Percentiles rank a stretch among this genome's conserved stretches.
These are phyloP conservation scores for Annulohypoxylon bovei DNA, from an alignment of 495 filamentous ascomycete genomes.

Conservation along the genomic window DNA sequence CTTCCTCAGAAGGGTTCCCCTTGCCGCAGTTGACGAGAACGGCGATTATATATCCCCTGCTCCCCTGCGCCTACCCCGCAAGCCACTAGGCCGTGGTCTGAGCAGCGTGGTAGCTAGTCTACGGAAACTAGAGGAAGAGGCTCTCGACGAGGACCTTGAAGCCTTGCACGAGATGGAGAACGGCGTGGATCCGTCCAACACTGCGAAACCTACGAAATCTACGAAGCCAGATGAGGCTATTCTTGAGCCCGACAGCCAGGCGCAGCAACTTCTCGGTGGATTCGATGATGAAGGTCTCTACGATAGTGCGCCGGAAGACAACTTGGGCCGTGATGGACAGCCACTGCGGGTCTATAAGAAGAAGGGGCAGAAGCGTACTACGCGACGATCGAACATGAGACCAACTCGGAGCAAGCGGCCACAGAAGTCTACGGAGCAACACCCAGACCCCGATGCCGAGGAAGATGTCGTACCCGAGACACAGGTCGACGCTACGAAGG, in stretches of 20 bases:
- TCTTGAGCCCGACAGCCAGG: slow-evolving; percentile 72
- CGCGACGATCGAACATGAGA: slow-evolving; percentile 77
- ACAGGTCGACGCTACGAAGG: slow-evolving; percentile 48
- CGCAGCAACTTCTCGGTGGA: slow-evolving; percentile 63
- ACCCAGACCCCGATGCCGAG: slow-evolving; percentile 22
- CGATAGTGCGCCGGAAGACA: slow-evolving; percentile 59
- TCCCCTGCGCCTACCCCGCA: slow-evolving; percentile 67
- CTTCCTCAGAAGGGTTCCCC: slow-evolving; percentile 71
- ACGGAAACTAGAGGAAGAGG: slow-evolving; percentile 81
- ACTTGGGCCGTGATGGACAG: slow-evolving; percentile 55
- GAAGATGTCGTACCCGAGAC: slow-evolving; percentile 56
- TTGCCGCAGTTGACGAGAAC: slow-evolving; percentile 59
- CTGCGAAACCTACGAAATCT: slow-evolving; percentile 31
- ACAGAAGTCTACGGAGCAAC: slow-evolving; percentile 42
- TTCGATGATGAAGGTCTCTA: slow-evolving; percentile 66
- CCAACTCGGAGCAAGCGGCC: slow-evolving; percentile 58
- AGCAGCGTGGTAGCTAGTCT: slow-evolving; percentile 82
- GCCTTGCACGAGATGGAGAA: slow-evolving; percentile 82
- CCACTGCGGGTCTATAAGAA: slow-evolving; percentile 81
- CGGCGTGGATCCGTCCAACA: slow-evolving; percentile 48
- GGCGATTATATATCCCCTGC: slow-evolving; percentile 55
- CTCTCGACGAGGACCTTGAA: slow-evolving; percentile 80
- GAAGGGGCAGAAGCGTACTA: slow-evolving; percentile 90
- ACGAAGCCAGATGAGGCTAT: slow-evolving; percentile 47
- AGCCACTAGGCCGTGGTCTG: slow-evolving; percentile 75